Evolutionary conservation across 192 early-diverging fungal genomes (phyloP).

Genomic region (Coemansia sp.): DNA sequence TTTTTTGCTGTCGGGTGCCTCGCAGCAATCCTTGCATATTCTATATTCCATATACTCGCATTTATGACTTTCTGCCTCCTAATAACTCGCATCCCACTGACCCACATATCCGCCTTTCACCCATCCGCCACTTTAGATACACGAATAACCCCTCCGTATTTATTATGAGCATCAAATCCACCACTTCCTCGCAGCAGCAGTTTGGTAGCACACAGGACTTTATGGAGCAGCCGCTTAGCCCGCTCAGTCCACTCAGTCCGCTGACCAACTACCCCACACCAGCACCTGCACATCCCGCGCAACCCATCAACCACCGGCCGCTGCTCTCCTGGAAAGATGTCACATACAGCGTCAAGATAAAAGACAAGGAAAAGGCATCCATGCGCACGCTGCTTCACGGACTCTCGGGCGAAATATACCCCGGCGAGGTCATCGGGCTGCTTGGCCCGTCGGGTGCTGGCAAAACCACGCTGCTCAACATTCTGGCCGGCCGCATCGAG

Average conservation of each 20-base stretch:
- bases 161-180: conserved; percentile 10
- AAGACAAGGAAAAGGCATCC: conserved; percentile 32
- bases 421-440: conserved; percentile 89
- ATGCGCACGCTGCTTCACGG: conserved; percentile 61
- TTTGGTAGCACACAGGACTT: conserved; percentile 50
- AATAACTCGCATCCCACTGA: not conserved
- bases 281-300: not conserved
- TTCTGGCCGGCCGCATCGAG: conserved; percentile 77
- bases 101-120: not conserved
- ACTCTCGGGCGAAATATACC: conserved; percentile 71
- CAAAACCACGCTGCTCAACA: conserved; percentile 89
- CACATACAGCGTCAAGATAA: conserved; percentile 46
- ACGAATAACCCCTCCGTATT: not conserved
- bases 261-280: conserved; percentile 1
- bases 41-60: conserved; percentile 1
- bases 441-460: conserved; percentile 93
- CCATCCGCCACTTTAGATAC: not conserved
- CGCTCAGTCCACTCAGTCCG: conserved; percentile 5
- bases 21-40: conserved; percentile 9
- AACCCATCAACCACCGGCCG: conserved; percentile 14
- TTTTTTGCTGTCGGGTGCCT: not conserved
- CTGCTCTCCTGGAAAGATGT: conserved; percentile 45
- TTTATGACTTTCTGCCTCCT: not conserved
- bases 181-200: conserved; percentile 26
- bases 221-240: conserved; percentile 47